Base-by-base conservation (phyloP, 441 rosid genomes). In the Isatis lusitanica region DNA sequence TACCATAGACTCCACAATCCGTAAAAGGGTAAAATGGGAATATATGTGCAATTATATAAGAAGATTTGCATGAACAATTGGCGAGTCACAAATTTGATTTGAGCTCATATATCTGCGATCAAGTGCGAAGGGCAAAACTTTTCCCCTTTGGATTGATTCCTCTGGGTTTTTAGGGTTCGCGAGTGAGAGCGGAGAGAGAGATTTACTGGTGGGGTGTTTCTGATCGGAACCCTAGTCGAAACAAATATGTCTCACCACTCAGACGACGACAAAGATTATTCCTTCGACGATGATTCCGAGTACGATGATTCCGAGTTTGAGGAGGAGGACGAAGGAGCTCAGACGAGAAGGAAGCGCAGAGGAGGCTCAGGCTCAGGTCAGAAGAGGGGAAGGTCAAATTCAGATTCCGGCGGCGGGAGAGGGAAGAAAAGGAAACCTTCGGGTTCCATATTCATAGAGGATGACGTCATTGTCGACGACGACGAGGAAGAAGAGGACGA, bases 401-500 rank as follows among this genome's bases (percentile, higher is more conserved):
- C 74, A n/a, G 66, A 36, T 6, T 33, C 66, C 47, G 58, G 2
- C 43, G 17, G 17, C 10, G 17, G 63, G 48, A 9, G 66, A n/a
- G 50, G 74, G 62, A 83, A 78, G 63, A 63, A 83, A 13, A 85
- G 73, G 71, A 81, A 79, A 77, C 46, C 84, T 63, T 47, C 85
- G 0, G 93, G 85, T 8, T 75, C 85, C 13, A 70, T 73, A 8
- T 91, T 85, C 65, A 76, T 93, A 33, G 98, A 91, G 68, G 74
- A 70, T 6, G 92, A 85, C 56, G 98, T 91, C 0, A 83, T 24
- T 55, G 94, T 88, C 0, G 89, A 84, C 46, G 85, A 87, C 36
- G 97, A 87, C 18, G 90, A 86, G 0, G 97, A 88, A 0, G 97
- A 93, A 55, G 40, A 46, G 3, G 96, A 91, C 1, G 92, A 86